These are phyloP conservation scores for Suillus luteus DNA, from an alignment of 768 basidiomycete genomes.

Conservation along the genomic window DNA sequence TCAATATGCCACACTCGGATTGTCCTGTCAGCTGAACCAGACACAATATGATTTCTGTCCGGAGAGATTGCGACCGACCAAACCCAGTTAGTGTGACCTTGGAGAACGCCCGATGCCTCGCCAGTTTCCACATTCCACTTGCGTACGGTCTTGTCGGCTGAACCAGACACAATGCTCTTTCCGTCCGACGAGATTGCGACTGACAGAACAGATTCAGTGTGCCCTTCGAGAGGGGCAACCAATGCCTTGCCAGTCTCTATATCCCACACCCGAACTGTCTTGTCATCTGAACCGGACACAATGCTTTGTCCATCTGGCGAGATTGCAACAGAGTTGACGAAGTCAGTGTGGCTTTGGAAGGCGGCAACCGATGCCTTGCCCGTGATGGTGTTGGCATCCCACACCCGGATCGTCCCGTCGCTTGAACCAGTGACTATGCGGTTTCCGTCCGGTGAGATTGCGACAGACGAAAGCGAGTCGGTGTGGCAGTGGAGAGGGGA, in stretches of 20 bases:
- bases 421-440: not conserved
- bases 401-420: not conserved
- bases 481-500: not conserved
- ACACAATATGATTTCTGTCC: not conserved
- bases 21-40: too few relatives aligned
- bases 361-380: not conserved
- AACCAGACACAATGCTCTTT: conserved; percentile 11
- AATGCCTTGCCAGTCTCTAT: not conserved
- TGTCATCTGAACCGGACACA: not conserved
- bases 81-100: not conserved
- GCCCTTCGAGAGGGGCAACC: not conserved
- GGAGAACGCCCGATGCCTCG: not conserved
- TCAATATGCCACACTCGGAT: not conserved
- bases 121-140: not conserved
- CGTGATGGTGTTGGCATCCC: not conserved
- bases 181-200: not conserved
- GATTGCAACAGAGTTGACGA: not conserved
- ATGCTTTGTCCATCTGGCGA: not conserved
- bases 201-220: not conserved
- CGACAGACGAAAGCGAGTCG: rapidly evolving
- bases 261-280: not conserved
- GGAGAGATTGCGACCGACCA: too few relatives aligned
- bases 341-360: not conserved
- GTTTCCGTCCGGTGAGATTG: not conserved
- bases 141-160: not conserved